A percentile compares a stretch with the other conserved stretches of the same genome.
These are phyloP conservation scores for Penicillium simplicissimum DNA, from an alignment of 495 filamentous ascomycete genomes.

Conservation along the genomic window DNA sequence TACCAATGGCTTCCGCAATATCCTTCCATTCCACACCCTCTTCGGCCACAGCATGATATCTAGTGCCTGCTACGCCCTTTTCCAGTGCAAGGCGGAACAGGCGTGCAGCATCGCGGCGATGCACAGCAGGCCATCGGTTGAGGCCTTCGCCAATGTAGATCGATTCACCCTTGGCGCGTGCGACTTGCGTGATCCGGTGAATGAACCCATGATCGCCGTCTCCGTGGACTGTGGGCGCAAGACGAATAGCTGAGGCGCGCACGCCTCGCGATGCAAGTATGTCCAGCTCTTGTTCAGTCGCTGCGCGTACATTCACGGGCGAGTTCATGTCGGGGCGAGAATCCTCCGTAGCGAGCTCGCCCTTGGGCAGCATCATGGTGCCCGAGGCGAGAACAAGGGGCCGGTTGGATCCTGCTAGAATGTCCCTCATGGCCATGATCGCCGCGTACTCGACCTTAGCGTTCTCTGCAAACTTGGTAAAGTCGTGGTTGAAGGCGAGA, in stretches of 20 bases:
- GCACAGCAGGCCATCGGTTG: slow-evolving; percentile 44
- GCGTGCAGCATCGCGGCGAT: slow-evolving; percentile 42
- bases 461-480: slow-evolving; percentile 33
- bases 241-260: slow-evolving; percentile 37
- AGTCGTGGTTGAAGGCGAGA: slow-evolving; percentile 49
- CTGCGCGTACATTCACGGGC: slow-evolving; percentile 25
- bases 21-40: slow-evolving; percentile 41
- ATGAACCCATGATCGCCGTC: slow-evolving; percentile 40
- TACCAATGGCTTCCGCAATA: slow-evolving; percentile 41
- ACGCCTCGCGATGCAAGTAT: slow-evolving; percentile 34
- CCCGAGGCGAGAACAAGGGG: slow-evolving; percentile 47
- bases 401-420: slow-evolving; percentile 33
- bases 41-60: slow-evolving; percentile 44
- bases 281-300: slow-evolving; percentile 30
- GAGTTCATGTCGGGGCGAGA: slow-evolving; percentile 14
- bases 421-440: slow-evolving; percentile 38
- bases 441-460: slow-evolving; percentile 36
- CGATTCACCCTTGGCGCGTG: slow-evolving; percentile 32
- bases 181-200: slow-evolving; percentile 31
- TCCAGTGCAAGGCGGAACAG: slow-evolving; percentile 45
- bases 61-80: slow-evolving; percentile 38
- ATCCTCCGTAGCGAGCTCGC: slow-evolving; percentile 37
- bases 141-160: slow-evolving; percentile 46
- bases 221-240: slow-evolving; percentile 47
- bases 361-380: slow-evolving; percentile 36